A percentile compares a stretch with the other conserved stretches of the same genome.
Conservation (phyloP, 495 filamentous ascomycete species). For the Penicillium paradoxum region DNA sequence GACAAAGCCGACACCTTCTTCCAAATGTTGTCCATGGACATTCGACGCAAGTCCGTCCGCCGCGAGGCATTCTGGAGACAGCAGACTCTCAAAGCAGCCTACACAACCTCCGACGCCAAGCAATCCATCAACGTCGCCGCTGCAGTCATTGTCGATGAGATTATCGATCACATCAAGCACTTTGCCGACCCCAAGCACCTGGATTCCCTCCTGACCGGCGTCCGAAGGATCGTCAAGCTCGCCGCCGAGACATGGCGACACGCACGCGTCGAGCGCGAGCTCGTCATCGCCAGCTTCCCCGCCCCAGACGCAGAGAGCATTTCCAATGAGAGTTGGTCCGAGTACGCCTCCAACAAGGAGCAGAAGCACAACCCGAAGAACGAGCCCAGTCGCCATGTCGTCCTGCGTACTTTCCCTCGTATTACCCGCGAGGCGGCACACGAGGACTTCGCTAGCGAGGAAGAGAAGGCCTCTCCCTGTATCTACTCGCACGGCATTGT, state of each 20-base stretch:
- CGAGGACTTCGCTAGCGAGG: constrained; percentile 44
- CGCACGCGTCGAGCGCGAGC: constrained; percentile 58
- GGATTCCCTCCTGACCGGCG: constrained; percentile 46
- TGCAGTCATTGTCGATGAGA: constrained; percentile 57
- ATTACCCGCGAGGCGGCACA: constrained; percentile 54
- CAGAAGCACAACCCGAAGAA: constrained; percentile 13
- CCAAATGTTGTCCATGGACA: constrained; percentile 56
- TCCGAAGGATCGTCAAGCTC: constrained; percentile 57
- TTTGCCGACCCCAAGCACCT: constrained; percentile 53
- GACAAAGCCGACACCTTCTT: constrained; percentile 61
- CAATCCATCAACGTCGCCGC: constrained; percentile 57
- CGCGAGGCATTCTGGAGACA: constrained; percentile 62
- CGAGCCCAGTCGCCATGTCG: constrained; percentile 36
- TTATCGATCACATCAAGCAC: constrained; percentile 52
- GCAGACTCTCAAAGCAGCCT: constrained; percentile 59
- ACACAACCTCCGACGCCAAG: constrained; percentile 58
- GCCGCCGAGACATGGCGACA: constrained; percentile 62
- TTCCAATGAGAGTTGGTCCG: constrained; percentile 44
- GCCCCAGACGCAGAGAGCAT: constrained; percentile 39
- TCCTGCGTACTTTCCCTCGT: constrained; percentile 52
- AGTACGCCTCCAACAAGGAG: constrained; percentile 32
- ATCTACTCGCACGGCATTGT: constrained; percentile 49
- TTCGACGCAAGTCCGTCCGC: constrained; percentile 56
- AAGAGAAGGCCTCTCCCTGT: constrained; percentile 37
- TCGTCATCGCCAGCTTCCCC: constrained; percentile 52